phyloP scores from a whole-genome alignment of 345 rosid species.

The Citrus trifoliata region DNA sequence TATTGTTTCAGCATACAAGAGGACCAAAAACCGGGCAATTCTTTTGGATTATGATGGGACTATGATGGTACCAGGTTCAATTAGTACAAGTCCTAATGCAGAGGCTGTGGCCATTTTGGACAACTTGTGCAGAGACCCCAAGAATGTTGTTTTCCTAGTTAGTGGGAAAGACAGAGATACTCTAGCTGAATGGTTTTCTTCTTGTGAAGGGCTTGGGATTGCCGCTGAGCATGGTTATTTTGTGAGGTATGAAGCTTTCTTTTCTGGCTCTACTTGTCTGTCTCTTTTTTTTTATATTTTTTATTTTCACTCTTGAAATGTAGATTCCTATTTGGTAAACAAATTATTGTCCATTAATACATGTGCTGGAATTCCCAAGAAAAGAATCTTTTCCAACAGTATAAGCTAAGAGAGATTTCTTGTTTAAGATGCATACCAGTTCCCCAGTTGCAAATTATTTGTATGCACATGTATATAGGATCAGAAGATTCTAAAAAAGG shows the following conservation, averaged over 20 bases:
- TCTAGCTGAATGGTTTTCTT: conserved; percentile 70
- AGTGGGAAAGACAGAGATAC: conserved; percentile 79
- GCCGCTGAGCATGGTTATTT: conserved; percentile 93
- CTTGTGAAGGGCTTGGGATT: conserved; percentile 68
- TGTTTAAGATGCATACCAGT: neutral
- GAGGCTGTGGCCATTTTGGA: conserved; percentile 65
- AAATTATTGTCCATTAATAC: neutral
- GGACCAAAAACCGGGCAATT: conserved; percentile 78
- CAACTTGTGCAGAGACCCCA: conserved; percentile 65
- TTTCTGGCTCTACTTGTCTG: neutral
- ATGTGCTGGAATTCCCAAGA: neutral
- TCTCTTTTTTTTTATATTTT: neutral
- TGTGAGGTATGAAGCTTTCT: conserved; percentile 48
- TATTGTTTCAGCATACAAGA: conserved; percentile 82
- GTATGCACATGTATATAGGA: neutral
- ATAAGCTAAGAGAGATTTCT: neutral
- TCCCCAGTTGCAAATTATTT: neutral
- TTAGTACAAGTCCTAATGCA: conserved; percentile 44
- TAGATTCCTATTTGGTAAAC: neutral
- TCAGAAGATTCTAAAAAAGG: neutral
- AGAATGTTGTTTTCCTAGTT: conserved; percentile 78
- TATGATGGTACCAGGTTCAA: conserved; percentile 57
- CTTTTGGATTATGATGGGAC: conserved; percentile 92
- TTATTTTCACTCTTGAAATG: neutral
- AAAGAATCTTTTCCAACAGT: neutral